Evolutionary conservation across 371 early-diverging fungal genomes (phyloP), one percentile per base, ranked within the genome.

Genomic region (Mortierella sp.): DNA sequence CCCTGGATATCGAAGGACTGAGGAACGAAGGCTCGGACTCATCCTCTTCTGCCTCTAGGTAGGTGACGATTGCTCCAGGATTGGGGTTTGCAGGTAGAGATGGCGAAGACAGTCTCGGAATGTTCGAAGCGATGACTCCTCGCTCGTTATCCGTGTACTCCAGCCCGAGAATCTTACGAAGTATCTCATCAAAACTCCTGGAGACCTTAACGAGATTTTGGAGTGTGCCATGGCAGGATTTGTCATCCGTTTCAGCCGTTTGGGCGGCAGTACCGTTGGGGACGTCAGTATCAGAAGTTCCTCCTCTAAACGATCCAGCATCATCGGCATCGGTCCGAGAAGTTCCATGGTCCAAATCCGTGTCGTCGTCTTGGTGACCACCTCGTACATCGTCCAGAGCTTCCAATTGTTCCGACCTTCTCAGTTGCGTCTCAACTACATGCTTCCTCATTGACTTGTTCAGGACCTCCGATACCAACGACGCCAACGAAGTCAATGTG

Each of bases 401-500:
- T 18, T 76, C 70, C 12, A 78, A 32, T 5, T 6, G 77, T 18
- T 75, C 81, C n/a, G 51, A 7, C 56, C 84, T 70, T 32, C 70
- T 55, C 56, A 82, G 44, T 32, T 85, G 79, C 0, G 82, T 16
- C 48, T 79, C 75, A 51, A 85, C 82, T 16, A 85, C 79, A 72
- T 85, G 81, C 29, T 74, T 73, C 55, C 82, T 54, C 79, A 85
- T 79, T 2, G 73, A 12, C 70, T 85, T 85, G 54, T 77, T 79
- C 58, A 85, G 24, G 29, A 79, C 77, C n/a, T 85, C 86, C 5
- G 86, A 71, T 14, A 79, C 72, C 27, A 85, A 18, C 10, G 86
- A 82, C 16, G 86, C 86, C 43, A 85, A 48, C 41, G 79, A 85
- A 5, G 86, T 82, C 82, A 85, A 24, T 14, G 86, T 48, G 5